Evolutionary conservation across 2,329 filamentous ascomycete genomes (phyloP).

Genomic region (Pseudocercospora crystallina): DNA sequence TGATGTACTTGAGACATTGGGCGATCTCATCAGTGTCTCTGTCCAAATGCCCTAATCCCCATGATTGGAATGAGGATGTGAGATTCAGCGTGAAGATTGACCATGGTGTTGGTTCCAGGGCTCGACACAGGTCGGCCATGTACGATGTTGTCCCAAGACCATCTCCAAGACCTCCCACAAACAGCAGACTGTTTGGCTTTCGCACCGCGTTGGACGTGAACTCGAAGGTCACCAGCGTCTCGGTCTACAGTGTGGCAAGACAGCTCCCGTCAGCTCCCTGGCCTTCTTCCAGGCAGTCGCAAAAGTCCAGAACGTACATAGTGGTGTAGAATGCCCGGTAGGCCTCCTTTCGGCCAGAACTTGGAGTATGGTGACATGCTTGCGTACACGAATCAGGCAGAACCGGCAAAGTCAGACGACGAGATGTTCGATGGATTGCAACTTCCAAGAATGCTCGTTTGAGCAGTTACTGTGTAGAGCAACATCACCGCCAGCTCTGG

Average conservation of each 20-base stretch:
- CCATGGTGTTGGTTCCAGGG: constrained; percentile 22
- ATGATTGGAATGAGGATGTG: constrained; percentile 32
- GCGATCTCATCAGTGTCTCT: constrained; percentile 41
- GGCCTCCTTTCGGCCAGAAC: constrained; percentile 31
- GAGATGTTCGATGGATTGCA: no score
- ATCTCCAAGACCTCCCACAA: constrained; percentile 30
- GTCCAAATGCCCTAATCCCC: constrained; percentile 41
- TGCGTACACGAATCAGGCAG: no score
- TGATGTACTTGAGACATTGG: constrained; percentile 28
- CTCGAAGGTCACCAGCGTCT: constrained; percentile 42
- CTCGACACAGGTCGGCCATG: constrained; percentile 23
- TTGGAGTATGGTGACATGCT: constrained; percentile 28
- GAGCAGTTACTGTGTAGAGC: no score
- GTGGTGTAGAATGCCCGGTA: constrained; percentile 30
- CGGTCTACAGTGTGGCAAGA: constrained; percentile 32
- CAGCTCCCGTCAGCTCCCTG: neutral
- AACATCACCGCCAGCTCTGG: no score
- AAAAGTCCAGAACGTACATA: constrained; percentile 22
- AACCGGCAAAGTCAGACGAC: no score
- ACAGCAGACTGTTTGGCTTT: constrained; percentile 30
- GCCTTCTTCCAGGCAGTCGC: no score
- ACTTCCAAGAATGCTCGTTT: no score
- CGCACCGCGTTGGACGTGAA: constrained; percentile 33
- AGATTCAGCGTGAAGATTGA: constrained; percentile 26
- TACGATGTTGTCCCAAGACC: constrained; percentile 29